These are phyloP conservation scores for Starmerella apicola DNA, from an alignment of 805 yeast genomes.

Conservation along the genomic window DNA sequence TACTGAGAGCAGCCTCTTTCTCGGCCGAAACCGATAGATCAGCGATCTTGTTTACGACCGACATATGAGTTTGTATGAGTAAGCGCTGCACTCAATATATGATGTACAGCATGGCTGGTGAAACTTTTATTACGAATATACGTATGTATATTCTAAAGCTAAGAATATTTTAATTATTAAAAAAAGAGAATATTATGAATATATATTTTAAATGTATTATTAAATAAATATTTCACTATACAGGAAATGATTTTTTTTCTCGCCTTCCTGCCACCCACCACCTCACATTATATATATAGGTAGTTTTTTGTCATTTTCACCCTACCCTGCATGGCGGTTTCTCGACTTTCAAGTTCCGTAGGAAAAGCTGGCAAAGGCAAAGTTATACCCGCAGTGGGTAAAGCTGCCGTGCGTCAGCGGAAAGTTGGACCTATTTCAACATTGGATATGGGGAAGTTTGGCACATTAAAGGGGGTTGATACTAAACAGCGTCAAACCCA, in stretches of 20 bases:
- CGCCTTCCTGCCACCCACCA: neutral
- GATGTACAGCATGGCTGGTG: no score
- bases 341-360: constrained; percentile 11
- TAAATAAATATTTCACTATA: neutral
- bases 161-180: no score
- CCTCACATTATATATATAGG: neutral
- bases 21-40: constrained; percentile 11
- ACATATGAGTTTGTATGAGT: constrained; percentile 1
- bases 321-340: neutral
- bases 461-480: constrained; percentile 21
- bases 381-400: neutral
- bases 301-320: neutral
- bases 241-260: neutral
- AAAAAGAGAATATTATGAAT: neutral
- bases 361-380: constrained; percentile 17
- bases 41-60: constrained; percentile 16
- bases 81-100: no score
- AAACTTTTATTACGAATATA: no score
- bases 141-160: no score
- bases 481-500: constrained; percentile 23
- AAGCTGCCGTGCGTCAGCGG: constrained; percentile 2
- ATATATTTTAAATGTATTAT: neutral
- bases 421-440: constrained; percentile 18
- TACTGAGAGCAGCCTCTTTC: constrained; percentile 27
- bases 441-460: constrained; percentile 26